Percentiles rank a stretch among this genome's conserved stretches.
These are phyloP conservation scores for Silene uniflora DNA, from an alignment of 148 eudicot genomes.

Conservation along the genomic window DNA sequence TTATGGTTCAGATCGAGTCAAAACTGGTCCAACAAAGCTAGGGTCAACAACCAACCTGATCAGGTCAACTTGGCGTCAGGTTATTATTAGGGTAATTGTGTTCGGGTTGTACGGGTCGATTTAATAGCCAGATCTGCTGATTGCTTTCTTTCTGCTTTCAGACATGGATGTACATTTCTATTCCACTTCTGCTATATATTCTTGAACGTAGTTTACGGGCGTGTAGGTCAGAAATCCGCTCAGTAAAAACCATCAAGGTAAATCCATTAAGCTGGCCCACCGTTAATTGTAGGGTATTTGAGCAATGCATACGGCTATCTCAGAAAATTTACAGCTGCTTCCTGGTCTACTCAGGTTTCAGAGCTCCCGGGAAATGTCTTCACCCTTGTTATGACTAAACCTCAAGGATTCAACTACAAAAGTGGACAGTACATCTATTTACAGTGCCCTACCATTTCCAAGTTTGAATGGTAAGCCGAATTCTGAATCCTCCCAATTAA, in stretches of 20 bases:
- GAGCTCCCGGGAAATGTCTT: slow-evolving; percentile 86
- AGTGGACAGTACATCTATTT: slow-evolving; percentile 92
- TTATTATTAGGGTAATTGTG: too few relatives aligned
- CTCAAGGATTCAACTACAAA: slow-evolving; percentile 80
- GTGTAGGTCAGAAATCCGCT: slow-evolving; percentile 62
- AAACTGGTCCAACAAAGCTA: too few relatives aligned
- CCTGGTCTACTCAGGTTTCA: slow-evolving; percentile 47
- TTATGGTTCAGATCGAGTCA: too few relatives aligned
- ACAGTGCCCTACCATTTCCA: slow-evolving; percentile 82
- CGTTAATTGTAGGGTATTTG: not conserved
- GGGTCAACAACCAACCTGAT: too few relatives aligned
- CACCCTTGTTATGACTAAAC: slow-evolving; percentile 68
- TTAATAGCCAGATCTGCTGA: not conserved
- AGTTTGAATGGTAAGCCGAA: slow-evolving; percentile 76
- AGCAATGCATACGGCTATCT: not conserved
- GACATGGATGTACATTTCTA: slow-evolving; percentile 92
- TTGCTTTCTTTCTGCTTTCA: slow-evolving; percentile 29
- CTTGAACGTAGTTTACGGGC: slow-evolving; percentile 70
- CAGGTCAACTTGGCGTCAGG: too few relatives aligned
- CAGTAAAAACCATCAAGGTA: slow-evolving; percentile 82
- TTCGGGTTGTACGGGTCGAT: too few relatives aligned
- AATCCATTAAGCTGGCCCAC: not conserved
- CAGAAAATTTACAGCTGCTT: not conserved
- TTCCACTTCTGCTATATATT: slow-evolving; percentile 62
- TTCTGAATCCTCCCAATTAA: not conserved